A percentile compares a stretch with the other conserved stretches of the same genome.
Conservation (phyloP, 1,284 basidiomycete genomes). For the Ganoderma boninense region DNA sequence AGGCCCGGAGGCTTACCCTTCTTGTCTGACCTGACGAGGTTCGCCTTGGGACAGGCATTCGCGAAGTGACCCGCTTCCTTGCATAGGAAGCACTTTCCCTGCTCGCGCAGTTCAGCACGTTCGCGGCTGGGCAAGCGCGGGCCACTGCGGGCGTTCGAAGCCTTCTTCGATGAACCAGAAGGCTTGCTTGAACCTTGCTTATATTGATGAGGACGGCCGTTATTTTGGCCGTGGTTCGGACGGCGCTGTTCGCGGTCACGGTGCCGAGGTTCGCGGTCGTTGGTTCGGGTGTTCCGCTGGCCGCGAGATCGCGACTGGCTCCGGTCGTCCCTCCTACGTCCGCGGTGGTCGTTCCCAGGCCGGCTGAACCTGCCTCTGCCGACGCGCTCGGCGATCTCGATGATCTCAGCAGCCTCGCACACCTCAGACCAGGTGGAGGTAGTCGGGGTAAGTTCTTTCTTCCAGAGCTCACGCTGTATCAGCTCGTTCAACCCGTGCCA, state of each 20-base stretch:
- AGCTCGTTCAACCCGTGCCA: slow-evolving; percentile 42
- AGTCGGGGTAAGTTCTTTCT: slow-evolving; percentile 38
- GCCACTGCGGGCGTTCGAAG: too few relatives aligned
- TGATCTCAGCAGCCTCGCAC: slow-evolving; percentile 21
- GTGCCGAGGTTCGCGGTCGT: neutral
- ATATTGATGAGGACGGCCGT: too few relatives aligned
- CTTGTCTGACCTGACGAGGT: slow-evolving; percentile 12
- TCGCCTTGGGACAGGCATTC: slow-evolving; percentile 20
- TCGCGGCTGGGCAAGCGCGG: slow-evolving; percentile 14
- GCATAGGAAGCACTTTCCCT: slow-evolving; percentile 28
- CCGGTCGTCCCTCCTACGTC: neutral
- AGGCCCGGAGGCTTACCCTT: slow-evolving; percentile 24
- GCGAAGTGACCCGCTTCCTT: slow-evolving; percentile 25
- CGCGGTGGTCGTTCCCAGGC: neutral
- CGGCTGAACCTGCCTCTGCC: neutral
- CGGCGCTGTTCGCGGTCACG: neutral
- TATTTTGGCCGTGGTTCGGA: too few relatives aligned
- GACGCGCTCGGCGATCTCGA: slow-evolving; percentile 26
- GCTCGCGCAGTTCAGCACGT: slow-evolving; percentile 13
- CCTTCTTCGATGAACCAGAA: neutral
- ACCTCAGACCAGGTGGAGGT: slow-evolving; percentile 24
- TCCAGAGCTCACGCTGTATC: slow-evolving; percentile 44
- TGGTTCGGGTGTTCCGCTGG: neutral
- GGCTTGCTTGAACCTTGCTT: neutral
- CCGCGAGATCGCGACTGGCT: neutral